These are phyloP conservation scores for Cryptococcus floricola DNA, from an alignment of 1,284 basidiomycete genomes.

Conservation along the genomic window DNA sequence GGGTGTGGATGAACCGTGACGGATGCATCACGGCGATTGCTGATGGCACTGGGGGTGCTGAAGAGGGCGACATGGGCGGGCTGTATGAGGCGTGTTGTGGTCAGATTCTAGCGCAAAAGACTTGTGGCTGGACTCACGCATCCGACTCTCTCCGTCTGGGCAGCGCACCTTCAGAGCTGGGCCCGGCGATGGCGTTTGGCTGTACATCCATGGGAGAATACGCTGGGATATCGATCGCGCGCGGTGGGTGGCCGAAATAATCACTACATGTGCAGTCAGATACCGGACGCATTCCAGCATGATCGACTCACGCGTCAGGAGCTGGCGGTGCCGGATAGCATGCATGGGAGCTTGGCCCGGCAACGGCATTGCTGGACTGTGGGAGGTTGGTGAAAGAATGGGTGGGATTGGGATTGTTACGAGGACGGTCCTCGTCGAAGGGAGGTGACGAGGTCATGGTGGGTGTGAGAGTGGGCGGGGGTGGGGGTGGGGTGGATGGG, in stretches of 20 bases:
- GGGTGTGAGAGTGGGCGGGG: background rate
- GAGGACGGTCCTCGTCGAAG: no score
- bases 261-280: background rate
- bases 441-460: background rate
- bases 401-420: background rate
- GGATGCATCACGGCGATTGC: slow-evolving; percentile 44
- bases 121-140: slow-evolving; percentile 10
- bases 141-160: slow-evolving; percentile 8
- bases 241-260: background rate
- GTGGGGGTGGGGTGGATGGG: background rate
- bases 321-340: background rate
- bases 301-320: background rate
- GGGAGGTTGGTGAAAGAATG: background rate
- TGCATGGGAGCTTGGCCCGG: background rate
- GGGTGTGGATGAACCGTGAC: slow-evolving; percentile 48
- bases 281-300: background rate
- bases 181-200: slow-evolving; percentile 21
- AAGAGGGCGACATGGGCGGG: slow-evolving; percentile 31
- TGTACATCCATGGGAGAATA: slow-evolving; percentile 4
- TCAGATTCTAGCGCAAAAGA: background rate
- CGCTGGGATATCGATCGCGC: slow-evolving; percentile 16
- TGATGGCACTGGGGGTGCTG: slow-evolving; percentile 43
- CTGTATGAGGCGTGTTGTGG: background rate
- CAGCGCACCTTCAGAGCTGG: slow-evolving; percentile 31
- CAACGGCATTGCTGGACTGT: background rate